phyloP scores from a whole-genome alignment of 345 rosid genomes.

The Camelina hispida region DNA sequence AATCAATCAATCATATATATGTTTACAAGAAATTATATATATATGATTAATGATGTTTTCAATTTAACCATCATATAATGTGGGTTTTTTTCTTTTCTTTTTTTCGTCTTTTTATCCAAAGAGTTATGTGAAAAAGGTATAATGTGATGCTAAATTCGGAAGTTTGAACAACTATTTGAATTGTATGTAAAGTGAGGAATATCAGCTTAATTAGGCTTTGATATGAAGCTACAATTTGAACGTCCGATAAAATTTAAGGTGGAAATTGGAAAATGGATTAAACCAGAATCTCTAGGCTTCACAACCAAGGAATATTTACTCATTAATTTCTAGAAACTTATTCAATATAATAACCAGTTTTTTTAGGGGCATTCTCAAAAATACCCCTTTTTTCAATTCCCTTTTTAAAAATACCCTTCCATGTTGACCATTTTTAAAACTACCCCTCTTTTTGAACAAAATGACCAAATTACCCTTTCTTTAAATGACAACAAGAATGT shows the following conservation, averaged over 20 bases:
- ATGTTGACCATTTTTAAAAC: no score
- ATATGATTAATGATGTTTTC: constrained; percentile 4
- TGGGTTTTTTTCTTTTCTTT: background rate
- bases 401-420: no score
- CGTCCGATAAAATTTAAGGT: background rate
- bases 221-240: background rate
- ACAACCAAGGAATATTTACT: background rate
- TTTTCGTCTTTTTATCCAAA: background rate
- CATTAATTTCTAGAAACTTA: background rate
- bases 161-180: background rate
- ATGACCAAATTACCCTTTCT: no score
- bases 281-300: constrained; percentile 2
- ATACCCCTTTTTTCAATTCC: no score
- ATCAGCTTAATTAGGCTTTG: background rate
- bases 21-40: background rate
- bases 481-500: no score
- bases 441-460: no score
- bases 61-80: background rate
- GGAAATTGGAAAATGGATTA: constrained; percentile 2
- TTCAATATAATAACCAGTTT: background rate
- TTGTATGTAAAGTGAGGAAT: background rate
- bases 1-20: background rate
- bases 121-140: constrained; percentile 16
- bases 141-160: background rate
- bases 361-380: no score